phyloP scores from a whole-genome alignment of 129 eudicot genomes.

The Rutidosis leptorrhynchoides region DNA sequence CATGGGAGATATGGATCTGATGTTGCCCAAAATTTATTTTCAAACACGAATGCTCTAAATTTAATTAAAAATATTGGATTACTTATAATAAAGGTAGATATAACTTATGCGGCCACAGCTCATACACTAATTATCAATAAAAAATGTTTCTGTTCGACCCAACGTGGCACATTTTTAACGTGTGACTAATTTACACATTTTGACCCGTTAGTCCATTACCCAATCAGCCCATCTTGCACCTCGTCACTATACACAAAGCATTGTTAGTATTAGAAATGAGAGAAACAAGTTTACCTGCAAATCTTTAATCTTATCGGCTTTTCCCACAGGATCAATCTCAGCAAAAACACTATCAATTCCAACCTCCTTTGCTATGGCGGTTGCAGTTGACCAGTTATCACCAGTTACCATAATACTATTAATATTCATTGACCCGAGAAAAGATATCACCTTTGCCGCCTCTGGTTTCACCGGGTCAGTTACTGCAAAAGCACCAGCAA shows the following conservation, averaged over 20 bases:
- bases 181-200: neutral
- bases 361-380: slow-evolving; percentile 43
- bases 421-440: slow-evolving; percentile 38
- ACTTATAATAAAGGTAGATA: neutral
- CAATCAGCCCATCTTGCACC: neutral
- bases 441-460: slow-evolving; percentile 34
- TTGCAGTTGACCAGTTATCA: slow-evolving; percentile 53
- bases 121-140: neutral
- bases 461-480: slow-evolving; percentile 51
- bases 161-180: neutral
- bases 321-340: slow-evolving; percentile 48
- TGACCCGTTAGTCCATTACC: neutral
- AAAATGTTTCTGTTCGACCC: neutral
- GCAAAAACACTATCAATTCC: slow-evolving; percentile 45
- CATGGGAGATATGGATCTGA: neutral
- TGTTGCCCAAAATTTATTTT: neutral
- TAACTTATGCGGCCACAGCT: neutral
- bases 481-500: slow-evolving; percentile 45
- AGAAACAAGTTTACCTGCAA: slow-evolving; percentile 36
- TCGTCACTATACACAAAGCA: neutral
- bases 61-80: no score
- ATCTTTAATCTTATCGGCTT: slow-evolving; percentile 49
- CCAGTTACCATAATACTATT: slow-evolving; percentile 49
- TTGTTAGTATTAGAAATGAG: neutral
- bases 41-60: neutral